These are phyloP conservation scores for Dacryopinax spathularia DNA, from an alignment of 768 basidiomycete genomes.

Conservation along the genomic window DNA sequence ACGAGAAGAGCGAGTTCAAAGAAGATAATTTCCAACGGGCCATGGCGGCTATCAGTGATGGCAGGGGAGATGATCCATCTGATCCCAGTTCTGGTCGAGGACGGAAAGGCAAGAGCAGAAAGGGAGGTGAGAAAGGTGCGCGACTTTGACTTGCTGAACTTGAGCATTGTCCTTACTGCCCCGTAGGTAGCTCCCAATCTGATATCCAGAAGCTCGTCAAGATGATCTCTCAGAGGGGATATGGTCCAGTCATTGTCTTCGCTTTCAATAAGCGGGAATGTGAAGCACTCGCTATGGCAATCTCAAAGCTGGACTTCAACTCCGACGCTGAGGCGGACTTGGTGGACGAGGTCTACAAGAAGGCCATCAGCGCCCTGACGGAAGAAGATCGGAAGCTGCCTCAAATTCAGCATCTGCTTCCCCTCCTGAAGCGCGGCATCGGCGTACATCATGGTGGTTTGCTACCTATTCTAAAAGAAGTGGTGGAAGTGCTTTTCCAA, in stretches of 20 bases:
- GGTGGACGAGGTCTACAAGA: slow-evolving; percentile 79
- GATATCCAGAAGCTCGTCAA: slow-evolving; percentile 96
- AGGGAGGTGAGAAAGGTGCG: slow-evolving; percentile 85
- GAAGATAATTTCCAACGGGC: slow-evolving; percentile 97
- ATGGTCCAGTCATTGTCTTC: slow-evolving; percentile 96
- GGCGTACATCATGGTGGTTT: slow-evolving; percentile 98
- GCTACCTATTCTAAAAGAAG: slow-evolving; percentile 93
- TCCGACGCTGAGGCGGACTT: slow-evolving; percentile 80
- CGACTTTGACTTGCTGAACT: not conserved
- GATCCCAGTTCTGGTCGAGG: slow-evolving; percentile 74
- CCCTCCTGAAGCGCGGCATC: slow-evolving; percentile 84
- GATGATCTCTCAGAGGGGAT: slow-evolving; percentile 96
- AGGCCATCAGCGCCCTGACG: slow-evolving; percentile 80
- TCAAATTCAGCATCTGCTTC: slow-evolving; percentile 84
- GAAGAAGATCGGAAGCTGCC: slow-evolving; percentile 78
- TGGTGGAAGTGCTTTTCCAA: slow-evolving; percentile 97
- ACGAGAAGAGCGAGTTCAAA: slow-evolving; percentile 91
- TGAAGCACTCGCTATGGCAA: slow-evolving; percentile 75
- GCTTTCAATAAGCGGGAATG: slow-evolving; percentile 98
- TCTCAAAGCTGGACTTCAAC: slow-evolving; percentile 96
- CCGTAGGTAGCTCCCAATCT: slow-evolving; percentile 26
- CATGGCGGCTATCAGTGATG: slow-evolving; percentile 83
- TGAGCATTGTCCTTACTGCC: not conserved
- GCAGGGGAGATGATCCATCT: slow-evolving; percentile 79
- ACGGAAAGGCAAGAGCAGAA: slow-evolving; percentile 80